Evolutionary conservation across 352 stramenopile genomes (phyloP).

Genomic region (Phytophthora tubulina): DNA sequence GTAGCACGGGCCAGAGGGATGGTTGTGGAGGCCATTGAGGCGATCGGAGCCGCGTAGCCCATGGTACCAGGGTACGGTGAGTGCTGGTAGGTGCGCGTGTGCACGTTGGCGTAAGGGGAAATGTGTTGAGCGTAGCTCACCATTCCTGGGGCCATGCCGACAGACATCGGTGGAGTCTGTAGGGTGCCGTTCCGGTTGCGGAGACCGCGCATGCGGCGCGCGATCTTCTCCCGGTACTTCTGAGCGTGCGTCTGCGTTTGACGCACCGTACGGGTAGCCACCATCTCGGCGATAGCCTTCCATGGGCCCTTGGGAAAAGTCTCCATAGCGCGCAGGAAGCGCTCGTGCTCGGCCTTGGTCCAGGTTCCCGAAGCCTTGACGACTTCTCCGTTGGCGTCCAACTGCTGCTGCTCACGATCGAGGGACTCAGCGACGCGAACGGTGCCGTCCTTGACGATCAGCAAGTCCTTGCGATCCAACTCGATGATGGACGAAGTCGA

Average conservation of each 20-base stretch:
- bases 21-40: conserved; percentile 10
- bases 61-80: conserved; percentile 23
- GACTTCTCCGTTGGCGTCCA: conserved; percentile 64
- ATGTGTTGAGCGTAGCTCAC: conserved; percentile 16
- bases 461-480: conserved; percentile 75
- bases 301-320: conserved; percentile 70
- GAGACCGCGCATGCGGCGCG: conserved; percentile 63
- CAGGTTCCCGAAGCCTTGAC: conserved; percentile 69
- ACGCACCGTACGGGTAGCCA: conserved; percentile 69
- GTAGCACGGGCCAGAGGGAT: conserved; percentile 28
- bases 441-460: conserved; percentile 81
- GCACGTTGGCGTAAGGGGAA: conserved; percentile 21
- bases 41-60: conserved; percentile 19
- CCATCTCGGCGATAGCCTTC: conserved; percentile 73
- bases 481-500: conserved; percentile 50
- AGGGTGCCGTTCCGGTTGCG: conserved; percentile 71
- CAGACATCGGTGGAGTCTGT: conserved; percentile 46
- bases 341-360: conserved; percentile 67
- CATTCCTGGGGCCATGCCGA: conserved; percentile 1
- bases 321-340: conserved; percentile 68
- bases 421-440: conserved; percentile 73
- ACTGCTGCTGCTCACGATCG: conserved; percentile 56
- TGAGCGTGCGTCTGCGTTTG: conserved; percentile 79
- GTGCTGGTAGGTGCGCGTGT: conserved; percentile 29
- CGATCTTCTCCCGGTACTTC: conserved; percentile 76